Evolutionary conservation across 192 early-diverging fungal species (phyloP).

Genomic region (Linnemannia schmuckeri): DNA sequence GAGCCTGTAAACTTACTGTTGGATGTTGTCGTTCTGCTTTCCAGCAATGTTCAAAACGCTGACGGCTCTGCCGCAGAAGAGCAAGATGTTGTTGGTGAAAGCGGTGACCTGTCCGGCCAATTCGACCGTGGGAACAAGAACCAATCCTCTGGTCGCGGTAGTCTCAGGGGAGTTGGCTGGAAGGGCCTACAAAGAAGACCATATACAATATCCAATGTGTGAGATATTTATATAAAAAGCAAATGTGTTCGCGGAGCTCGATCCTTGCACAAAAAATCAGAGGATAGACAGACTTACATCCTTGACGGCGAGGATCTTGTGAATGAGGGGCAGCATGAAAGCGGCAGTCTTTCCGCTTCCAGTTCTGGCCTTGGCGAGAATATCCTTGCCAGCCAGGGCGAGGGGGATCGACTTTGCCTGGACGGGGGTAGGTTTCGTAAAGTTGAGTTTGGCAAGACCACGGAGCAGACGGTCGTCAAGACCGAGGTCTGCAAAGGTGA

Average conservation of each 20-base stretch:
- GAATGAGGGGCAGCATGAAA: slow-evolving; percentile 90
- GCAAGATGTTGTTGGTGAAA: slow-evolving; percentile 78
- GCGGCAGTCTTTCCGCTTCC: slow-evolving; percentile 98
- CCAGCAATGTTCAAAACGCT: slow-evolving; percentile 76
- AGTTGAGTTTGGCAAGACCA: slow-evolving; percentile 87
- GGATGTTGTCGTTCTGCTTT: slow-evolving; percentile 65
- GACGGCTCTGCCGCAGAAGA: slow-evolving; percentile 79
- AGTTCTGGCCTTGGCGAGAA: slow-evolving; percentile 92
- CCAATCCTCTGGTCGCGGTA: slow-evolving; percentile 67
- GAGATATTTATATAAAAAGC: neutral
- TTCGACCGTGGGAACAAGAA: slow-evolving; percentile 96
- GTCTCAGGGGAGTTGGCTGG: slow-evolving; percentile 50
- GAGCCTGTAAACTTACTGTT: slow-evolving; percentile 58
- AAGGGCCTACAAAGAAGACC: slow-evolving; percentile 36
- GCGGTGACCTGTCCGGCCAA: slow-evolving; percentile 93
- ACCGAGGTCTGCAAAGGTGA: slow-evolving; percentile 49
- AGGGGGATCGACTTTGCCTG: slow-evolving; percentile 92
- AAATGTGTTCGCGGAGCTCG: neutral
- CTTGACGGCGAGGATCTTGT: slow-evolving; percentile 88
- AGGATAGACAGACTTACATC: slow-evolving; percentile 56
- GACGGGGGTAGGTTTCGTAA: slow-evolving; percentile 88
- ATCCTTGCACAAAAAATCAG: neutral
- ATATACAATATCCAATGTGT: neutral
- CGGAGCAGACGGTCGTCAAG: slow-evolving; percentile 91
- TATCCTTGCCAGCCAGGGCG: slow-evolving; percentile 92